Evolutionary conservation across 768 basidiomycete species (phyloP), one percentile per base, ranked within the genome.

Genomic region (Tricholoma matsutake): DNA sequence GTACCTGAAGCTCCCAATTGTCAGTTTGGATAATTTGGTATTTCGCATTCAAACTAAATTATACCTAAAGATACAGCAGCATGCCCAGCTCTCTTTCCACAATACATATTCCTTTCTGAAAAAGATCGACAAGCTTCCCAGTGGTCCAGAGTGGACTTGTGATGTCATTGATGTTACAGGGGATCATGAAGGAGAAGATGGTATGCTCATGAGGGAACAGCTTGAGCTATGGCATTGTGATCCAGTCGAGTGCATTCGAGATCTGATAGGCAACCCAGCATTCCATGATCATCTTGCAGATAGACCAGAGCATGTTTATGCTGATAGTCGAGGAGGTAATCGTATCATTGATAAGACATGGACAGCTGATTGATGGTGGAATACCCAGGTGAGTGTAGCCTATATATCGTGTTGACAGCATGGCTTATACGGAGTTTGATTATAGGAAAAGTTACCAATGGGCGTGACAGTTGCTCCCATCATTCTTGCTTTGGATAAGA

Each of bases 1-100:
- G n/a, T 77, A 71, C 49, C 62, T 76, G 51, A 68, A 69, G 39
- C 62, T 76, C 10, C 47, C 61, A 16, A 71, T 65, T 29, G 71
- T 73, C 51, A 52, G 70, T 64, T 18, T 16, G 10, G 4, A 54
- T 56, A 14, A 57, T 43, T n/a, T 22, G 3, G 31, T 22, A 45
- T 25, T 18, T 35, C 34, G 13, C 34, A 35, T 13, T 35, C 34
- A 35, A 35, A 35, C 34, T 35, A 35, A 35, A 35, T 8, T 13
- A 35, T 35, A 35, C 34, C 34, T 35, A 13, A 35, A 35, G 34
- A 35, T 35, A 35, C 34, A 41, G 16, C 10, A 14, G 22, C 3
- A 3, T 25, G 22, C 22, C 22, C 3, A 25, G 22, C 22, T 25
- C 22, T 25, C 22, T 25, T 25, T 25, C 22, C 22, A 25, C 22